Conservation (phyloP, 805 yeast genomes). For the Wickerhamiella shivajii region DNA sequence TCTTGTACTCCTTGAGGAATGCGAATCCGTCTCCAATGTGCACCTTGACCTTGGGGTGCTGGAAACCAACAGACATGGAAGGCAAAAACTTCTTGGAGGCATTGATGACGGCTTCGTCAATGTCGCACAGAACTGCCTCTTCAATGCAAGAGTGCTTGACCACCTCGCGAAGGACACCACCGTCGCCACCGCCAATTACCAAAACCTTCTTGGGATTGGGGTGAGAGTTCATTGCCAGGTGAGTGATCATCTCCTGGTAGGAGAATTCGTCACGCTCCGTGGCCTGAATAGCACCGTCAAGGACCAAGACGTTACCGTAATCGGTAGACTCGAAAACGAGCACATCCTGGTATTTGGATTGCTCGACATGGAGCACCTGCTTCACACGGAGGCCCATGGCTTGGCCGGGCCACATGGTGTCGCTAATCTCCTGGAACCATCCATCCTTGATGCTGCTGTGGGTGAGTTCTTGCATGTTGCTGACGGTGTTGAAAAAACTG, state of each 20-base stretch:
- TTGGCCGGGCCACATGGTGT: conserved; percentile 98
- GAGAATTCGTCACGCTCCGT: conserved; percentile 96
- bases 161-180: conserved; percentile 92
- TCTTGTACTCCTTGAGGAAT: conserved; percentile 69
- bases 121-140: conserved; percentile 84
- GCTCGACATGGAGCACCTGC: conserved; percentile 68
- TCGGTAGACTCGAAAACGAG: conserved; percentile 83
- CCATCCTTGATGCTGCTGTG: conserved; percentile 40
- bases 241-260: conserved; percentile 97
- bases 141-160: conserved; percentile 80
- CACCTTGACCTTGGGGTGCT: conserved; percentile 79
- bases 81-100: conserved; percentile 81
- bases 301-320: conserved; percentile 89
- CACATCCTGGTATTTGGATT: conserved; percentile 86
- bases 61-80: conserved; percentile 67
- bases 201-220: conserved; percentile 87
- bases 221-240: conserved; percentile 82
- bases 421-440: conserved; percentile 92
- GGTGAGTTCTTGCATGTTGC: too few relatives aligned
- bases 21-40: conserved; percentile 97
- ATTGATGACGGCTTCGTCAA: conserved; percentile 83
- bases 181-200: conserved; percentile 98
- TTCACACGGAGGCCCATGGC: conserved; percentile 87
- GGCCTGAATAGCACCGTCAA: conserved; percentile 90
- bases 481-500: too few relatives aligned